Conservation (phyloP, 192 early-diverging fungal species). For the Umbelopsis vinacea region DNA sequence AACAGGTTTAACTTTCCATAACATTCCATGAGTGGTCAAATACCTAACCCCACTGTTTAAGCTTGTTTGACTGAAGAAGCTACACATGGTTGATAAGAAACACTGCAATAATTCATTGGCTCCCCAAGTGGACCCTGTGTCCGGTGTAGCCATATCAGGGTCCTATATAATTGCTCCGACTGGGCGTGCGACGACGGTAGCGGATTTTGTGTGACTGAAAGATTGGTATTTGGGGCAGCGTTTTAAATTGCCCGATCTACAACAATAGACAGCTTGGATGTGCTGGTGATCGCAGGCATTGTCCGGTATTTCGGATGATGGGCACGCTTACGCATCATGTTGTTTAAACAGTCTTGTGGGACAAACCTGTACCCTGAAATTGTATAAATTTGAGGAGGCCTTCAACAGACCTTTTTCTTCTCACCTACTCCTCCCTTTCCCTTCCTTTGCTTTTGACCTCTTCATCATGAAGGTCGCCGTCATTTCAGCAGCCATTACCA, state of each 20-base stretch:
- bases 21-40: too few species aligned
- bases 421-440: not conserved
- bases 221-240: not conserved
- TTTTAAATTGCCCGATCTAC: not conserved
- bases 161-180: not conserved
- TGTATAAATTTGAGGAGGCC: not conserved
- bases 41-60: too few species aligned
- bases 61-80: too few species aligned
- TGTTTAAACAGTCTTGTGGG: not conserved
- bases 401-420: not conserved
- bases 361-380: not conserved
- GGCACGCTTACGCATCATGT: not conserved
- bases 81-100: too few species aligned
- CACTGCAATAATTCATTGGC: too few species aligned
- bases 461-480: constrained; percentile 21
- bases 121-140: not conserved
- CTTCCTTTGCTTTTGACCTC: not conserved
- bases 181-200: not conserved
- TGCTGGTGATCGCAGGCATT: too few species aligned
- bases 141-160: constrained; percentile 1
- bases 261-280: not conserved
- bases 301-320: too few species aligned
- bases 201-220: not conserved
- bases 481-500: constrained; percentile 22
- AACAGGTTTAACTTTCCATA: too few species aligned